These are phyloP conservation scores for Entomortierella beljakovae DNA, from an alignment of 192 early-diverging fungal species.

Conservation along the genomic window DNA sequence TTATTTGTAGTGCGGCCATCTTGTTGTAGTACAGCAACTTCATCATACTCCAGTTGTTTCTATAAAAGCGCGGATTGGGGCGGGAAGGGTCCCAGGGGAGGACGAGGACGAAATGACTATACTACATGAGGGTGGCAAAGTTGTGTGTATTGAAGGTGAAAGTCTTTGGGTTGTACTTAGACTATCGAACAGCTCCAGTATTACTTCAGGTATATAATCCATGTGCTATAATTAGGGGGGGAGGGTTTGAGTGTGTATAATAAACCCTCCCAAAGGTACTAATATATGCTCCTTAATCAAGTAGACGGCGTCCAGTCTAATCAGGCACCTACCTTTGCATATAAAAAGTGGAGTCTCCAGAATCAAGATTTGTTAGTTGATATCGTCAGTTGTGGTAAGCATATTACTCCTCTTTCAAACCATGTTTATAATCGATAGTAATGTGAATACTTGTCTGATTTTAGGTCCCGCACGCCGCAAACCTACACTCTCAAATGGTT, in stretches of 20 bases:
- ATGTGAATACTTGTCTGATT: not conserved
- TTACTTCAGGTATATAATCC: conserved; percentile 17
- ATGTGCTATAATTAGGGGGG: conserved; percentile 2
- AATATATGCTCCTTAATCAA: no score
- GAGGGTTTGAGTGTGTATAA: not conserved
- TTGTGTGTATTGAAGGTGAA: conserved; percentile 68
- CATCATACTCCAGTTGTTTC: conserved; percentile 57
- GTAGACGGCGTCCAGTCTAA: conserved; percentile 15
- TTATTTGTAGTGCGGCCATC: conserved; percentile 55
- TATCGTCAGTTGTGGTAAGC: conserved; percentile 58
- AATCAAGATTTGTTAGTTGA: conserved; percentile 57
- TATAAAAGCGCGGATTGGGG: conserved; percentile 61
- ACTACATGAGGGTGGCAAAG: conserved; percentile 59
- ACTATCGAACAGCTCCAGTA: conserved; percentile 58
- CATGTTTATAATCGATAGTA: no score
- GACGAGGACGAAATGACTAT: conserved; percentile 68
- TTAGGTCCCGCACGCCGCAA: conserved; percentile 48
- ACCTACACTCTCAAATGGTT: conserved; percentile 43
- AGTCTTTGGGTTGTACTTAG: conserved; percentile 66
- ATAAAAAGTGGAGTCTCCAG: conserved; percentile 66
- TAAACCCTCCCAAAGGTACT: not conserved
- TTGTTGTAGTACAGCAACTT: conserved; percentile 61
- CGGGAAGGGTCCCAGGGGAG: conserved; percentile 40
- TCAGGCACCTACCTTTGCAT: conserved; percentile 57
- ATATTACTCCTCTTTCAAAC: not conserved